Base-by-base conservation (phyloP, 2,329 filamentous ascomycete species). In the Acephala macrosclerotiorum region DNA sequence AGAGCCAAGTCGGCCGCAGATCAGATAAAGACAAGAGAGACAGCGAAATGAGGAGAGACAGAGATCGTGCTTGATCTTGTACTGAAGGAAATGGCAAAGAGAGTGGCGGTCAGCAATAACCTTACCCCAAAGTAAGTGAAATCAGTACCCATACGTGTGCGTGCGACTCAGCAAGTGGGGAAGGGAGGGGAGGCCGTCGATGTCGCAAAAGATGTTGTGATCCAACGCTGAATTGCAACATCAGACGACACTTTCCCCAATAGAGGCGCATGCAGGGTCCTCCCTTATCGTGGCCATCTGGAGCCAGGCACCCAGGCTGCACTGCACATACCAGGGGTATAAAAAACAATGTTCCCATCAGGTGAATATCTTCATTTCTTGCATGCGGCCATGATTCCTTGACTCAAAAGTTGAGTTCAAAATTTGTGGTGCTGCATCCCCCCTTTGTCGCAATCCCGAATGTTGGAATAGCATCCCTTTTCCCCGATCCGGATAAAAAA, bases 371-470 rank as follows among this genome's bases (percentile, higher is more conserved):
- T 62, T 62, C 35, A 66, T 60, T 63, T 66, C 68, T 45, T 20
- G 47, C 55, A 63, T 66, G 58, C 42, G 12, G 1, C 26, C 40
- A 22, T 45, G 7, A 58, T 61, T 33, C 47, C 14, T 1, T 2
- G 2, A 7, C 18, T 55, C 64, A 60, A 68, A 66, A 51, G 59
- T 38, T 70, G 71, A 72, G 71, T 72, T 72, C 68, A 66, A 72
- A 71, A 71, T 69, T 72, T 70, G 71, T 71, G 61, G 29, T 58
- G 64, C 63, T 70, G 35, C 47, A 42, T 55, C 64, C 56, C 67
- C 65, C 55, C 65, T 20, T 61, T 67, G 62, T 60, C 57, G 58
- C 55, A 49, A 70, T 72, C 64, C 57, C 18, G n/a, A 18, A 65
- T 29, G 61, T 68, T 65, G 63, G 61, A 65, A 72, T 72, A 66